A percentile compares a stretch with the other conserved stretches of the same genome.
Conservation (phyloP, 2,329 filamentous ascomycete genomes). For the Eutypa lata region DNA sequence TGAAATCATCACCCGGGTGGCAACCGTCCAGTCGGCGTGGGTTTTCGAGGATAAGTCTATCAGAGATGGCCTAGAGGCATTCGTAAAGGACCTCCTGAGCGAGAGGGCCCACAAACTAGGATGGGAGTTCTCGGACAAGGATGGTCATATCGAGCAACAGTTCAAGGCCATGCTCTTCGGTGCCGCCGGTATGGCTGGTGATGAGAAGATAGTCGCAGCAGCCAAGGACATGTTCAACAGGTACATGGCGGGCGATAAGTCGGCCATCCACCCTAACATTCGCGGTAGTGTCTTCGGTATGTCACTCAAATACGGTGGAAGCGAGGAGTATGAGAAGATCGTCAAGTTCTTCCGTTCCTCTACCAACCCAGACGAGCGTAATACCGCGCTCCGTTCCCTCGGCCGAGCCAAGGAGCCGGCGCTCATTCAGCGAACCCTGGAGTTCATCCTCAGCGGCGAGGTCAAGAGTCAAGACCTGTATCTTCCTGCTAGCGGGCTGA, state of each 20-base stretch:
- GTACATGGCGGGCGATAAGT: constrained; percentile 74
- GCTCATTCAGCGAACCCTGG: constrained; percentile 78
- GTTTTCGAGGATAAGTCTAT: constrained; percentile 75
- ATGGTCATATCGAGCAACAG: constrained; percentile 88
- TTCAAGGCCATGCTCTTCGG: constrained; percentile 93
- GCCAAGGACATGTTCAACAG: constrained; percentile 88
- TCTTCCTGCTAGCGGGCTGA: constrained; percentile 76
- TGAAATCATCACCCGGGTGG: constrained; percentile 78
- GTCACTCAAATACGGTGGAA: constrained; percentile 77
- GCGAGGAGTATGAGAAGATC: constrained; percentile 80
- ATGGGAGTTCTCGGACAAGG: constrained; percentile 80
- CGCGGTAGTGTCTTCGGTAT: constrained; percentile 84
- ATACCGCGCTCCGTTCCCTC: constrained; percentile 80
- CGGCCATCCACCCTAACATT: constrained; percentile 88
- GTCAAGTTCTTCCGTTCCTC: constrained; percentile 73
- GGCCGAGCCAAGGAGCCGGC: constrained; percentile 75
- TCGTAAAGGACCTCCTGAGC: constrained; percentile 75
- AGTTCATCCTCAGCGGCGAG: constrained; percentile 70
- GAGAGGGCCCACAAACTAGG: constrained; percentile 81
- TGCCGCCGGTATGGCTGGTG: constrained; percentile 75
- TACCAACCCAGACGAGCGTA: constrained; percentile 81
- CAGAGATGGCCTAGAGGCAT: constrained; percentile 74
- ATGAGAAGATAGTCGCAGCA: constrained; percentile 72
- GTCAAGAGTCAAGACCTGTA: constrained; percentile 96
- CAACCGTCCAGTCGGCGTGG: constrained; percentile 80